Evolutionary conservation across 805 yeast genomes (phyloP).

Genomic region (Starmerella floris): DNA sequence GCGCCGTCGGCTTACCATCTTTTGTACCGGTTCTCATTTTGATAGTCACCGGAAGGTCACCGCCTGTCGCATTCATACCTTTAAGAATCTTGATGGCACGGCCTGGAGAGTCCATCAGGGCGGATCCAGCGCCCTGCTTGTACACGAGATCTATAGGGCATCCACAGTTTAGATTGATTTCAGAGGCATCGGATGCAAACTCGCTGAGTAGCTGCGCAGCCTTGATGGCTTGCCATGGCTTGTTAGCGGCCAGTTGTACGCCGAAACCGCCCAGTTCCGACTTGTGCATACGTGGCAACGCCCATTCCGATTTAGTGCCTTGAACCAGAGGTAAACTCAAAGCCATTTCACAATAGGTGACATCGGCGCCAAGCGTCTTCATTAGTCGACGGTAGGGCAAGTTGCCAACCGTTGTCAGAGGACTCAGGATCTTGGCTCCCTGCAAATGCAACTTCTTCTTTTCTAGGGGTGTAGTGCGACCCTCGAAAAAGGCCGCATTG

Average conservation of each 20-base stretch:
- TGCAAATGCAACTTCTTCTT: conserved; percentile 59
- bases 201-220: conserved; percentile 69
- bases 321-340: conserved; percentile 70
- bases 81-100: conserved; percentile 62
- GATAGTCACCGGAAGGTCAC: conserved; percentile 83
- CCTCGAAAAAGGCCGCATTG: conserved; percentile 49
- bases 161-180: conserved; percentile 85
- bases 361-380: conserved; percentile 81
- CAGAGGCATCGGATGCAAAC: conserved; percentile 51
- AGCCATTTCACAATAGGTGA: conserved; percentile 95
- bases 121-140: conserved; percentile 92
- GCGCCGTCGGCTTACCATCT: conserved; percentile 82
- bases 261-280: conserved; percentile 82
- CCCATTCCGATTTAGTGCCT: conserved; percentile 95
- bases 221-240: conserved; percentile 86
- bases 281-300: conserved; percentile 76
- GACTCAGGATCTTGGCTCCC: conserved; percentile 78
- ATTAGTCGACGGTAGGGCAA: conserved; percentile 87
- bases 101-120: conserved; percentile 78
- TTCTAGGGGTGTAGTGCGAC: conserved; percentile 66
- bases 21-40: conserved; percentile 85
- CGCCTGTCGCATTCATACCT: conserved; percentile 78
- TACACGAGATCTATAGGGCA: conserved; percentile 95
- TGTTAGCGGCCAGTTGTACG: conserved; percentile 80
- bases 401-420: conserved; percentile 95